Evolutionary conservation across 1,284 basidiomycete species (phyloP), one percentile per base, ranked within the genome.

Genomic region (Fomitiporia mediterranea): DNA sequence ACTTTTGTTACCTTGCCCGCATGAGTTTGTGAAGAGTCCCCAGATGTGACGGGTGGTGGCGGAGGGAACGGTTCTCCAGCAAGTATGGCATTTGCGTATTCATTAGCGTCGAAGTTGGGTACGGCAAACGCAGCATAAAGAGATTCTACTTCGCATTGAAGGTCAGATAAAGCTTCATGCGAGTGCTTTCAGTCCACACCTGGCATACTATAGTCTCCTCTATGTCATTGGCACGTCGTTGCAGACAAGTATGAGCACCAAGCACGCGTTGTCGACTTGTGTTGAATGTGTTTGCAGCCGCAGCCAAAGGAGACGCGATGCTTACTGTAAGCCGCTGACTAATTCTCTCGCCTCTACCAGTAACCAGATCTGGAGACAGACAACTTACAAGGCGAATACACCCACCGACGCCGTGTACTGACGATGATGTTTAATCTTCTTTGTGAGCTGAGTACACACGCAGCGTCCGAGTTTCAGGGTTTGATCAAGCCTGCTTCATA

Each of bases 71-170:
- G 69, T 62, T 91, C 85, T 25, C 89, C 88, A 8, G 91, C 84
- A 21, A 96, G 78, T 52, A 94, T 80, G 17, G 91, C 84, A 68
- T 93, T 94, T 3, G 93, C 92, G 67, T 94, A 95, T 53, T 89
- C 86, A 67, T 91, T 88, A 15, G 91, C 79, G 67, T 94, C 86
- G 69, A 96, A 97, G 40, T 82, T 75, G 4, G 83, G 69, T 51
- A 69, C 72, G 21, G 84, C 75, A 64, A 92, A 93, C 40, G 82
- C 75, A n/a, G 81, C 66, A 65, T 89, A 86, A 59, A 89, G 86
- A 81, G 63, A 27, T 23, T 38, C 51, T 50, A 40, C 4, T 2
- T 21, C 11, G 11, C n/a, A n/a, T 46, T 28, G 32, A 28, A 23
- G 28, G 27, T 23, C 35, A 15, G 11, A 17, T 35, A 25, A 15